A percentile compares a stretch with the other conserved stretches of the same genome.
Evolutionary conservation across 169 alveolate genomes (phyloP).

Genomic region (Plasmodium knowlesi): DNA sequence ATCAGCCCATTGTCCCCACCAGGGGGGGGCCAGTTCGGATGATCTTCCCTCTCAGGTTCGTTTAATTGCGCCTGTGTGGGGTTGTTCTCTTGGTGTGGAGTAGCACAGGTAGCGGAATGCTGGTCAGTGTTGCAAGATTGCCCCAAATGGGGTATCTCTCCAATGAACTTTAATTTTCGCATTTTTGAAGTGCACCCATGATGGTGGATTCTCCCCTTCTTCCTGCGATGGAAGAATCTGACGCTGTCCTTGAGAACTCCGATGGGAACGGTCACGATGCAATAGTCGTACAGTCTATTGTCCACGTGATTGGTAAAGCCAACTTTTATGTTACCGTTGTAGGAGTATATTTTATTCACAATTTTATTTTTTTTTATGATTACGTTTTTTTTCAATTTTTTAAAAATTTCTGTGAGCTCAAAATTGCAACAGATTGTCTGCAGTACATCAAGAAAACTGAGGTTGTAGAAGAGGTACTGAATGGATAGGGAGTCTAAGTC

Average conservation of each 20-base stretch:
- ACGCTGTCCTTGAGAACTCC: slow-evolving; percentile 64
- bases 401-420: slow-evolving; percentile 21
- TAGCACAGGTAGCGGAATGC: neutral
- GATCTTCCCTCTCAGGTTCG: neutral
- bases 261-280: slow-evolving; percentile 52
- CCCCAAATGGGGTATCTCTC: neutral
- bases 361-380: slow-evolving; percentile 53
- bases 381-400: slow-evolving; percentile 14
- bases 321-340: slow-evolving; percentile 26
- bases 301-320: slow-evolving; percentile 33
- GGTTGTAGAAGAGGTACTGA: slow-evolving; percentile 48
- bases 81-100: neutral
- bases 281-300: slow-evolving; percentile 28
- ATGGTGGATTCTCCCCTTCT: neutral
- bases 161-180: neutral
- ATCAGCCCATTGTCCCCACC: neutral
- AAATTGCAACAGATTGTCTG: slow-evolving; percentile 28
- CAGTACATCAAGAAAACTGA: slow-evolving; percentile 16
- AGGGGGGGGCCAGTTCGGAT: neutral
- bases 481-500: slow-evolving; percentile 20
- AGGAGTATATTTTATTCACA: slow-evolving; percentile 61
- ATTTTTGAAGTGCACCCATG: neutral
- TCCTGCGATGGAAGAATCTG: neutral
- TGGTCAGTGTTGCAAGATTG: neutral
- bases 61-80: neutral